Conservation (phyloP, 148 eudicot species). For the Dysphania ambrosioides region DNA sequence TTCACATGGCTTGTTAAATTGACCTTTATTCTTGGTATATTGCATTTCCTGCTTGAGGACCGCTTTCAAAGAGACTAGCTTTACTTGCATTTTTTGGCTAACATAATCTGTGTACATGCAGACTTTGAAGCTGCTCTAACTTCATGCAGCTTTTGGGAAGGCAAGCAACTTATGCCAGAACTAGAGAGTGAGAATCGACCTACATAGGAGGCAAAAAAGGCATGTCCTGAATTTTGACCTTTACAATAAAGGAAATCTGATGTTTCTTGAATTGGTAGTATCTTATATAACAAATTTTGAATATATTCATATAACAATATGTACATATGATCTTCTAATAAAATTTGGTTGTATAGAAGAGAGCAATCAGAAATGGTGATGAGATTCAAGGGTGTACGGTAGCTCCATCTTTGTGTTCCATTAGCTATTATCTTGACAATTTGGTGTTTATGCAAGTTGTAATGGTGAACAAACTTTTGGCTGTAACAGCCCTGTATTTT, state of each 20-base stretch:
- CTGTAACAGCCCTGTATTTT: no score
- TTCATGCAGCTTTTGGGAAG: not conserved
- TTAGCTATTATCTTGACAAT: no score
- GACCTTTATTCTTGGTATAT: not conserved
- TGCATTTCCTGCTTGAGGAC: not conserved
- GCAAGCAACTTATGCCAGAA: not conserved
- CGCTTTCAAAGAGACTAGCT: not conserved
- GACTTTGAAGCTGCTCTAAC: conserved; percentile 8
- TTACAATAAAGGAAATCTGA: conserved; percentile 2
- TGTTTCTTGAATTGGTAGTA: not conserved
- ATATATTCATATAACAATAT: not conserved
- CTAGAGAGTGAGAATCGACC: not conserved
- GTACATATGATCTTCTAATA: not conserved
- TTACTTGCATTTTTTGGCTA: not conserved
- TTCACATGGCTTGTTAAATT: not conserved
- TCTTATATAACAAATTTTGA: not conserved
- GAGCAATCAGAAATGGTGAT: not conserved
- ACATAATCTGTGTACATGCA: not conserved
- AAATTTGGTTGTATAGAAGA: not conserved
- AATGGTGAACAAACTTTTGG: no score
- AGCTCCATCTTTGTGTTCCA: conserved; percentile 10
- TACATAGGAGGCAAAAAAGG: not conserved
- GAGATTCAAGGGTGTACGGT: not conserved
- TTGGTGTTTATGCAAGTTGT: no score
- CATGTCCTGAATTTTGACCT: not conserved